Percentiles rank a stretch among this genome's conserved stretches.
Conservation (phyloP, 1,284 basidiomycete species). For the Cryptococcus jaspeensis region DNA sequence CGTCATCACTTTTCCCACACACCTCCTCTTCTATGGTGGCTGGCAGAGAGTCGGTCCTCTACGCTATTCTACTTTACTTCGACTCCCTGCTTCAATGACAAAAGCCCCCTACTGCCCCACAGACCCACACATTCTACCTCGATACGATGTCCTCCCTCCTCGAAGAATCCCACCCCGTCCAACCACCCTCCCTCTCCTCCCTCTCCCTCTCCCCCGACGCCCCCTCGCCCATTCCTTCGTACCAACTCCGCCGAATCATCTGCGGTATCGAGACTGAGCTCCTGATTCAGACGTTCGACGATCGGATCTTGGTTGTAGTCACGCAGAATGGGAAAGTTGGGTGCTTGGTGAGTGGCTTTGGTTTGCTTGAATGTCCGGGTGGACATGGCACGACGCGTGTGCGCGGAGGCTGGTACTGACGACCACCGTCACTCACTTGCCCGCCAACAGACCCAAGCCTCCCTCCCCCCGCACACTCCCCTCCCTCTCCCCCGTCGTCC, state of each 20-base stretch:
- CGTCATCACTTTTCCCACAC: slow-evolving; percentile 8
- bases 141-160: slow-evolving; percentile 33
- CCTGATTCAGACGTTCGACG: slow-evolving; percentile 71
- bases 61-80: too few species aligned
- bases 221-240: slow-evolving; percentile 34
- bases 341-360: slow-evolving; percentile 61
- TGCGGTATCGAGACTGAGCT: slow-evolving; percentile 68
- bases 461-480: slow-evolving; percentile 65
- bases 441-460: slow-evolving; percentile 72
- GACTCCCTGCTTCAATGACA: background rate
- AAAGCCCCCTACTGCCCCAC: too few species aligned
- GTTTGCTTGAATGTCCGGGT: background rate
- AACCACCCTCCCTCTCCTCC: slow-evolving; percentile 2
- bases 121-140: too few species aligned
- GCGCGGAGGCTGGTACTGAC: background rate
- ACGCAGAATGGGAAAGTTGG: slow-evolving; percentile 85
- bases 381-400: background rate
- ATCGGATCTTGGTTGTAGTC: slow-evolving; percentile 74
- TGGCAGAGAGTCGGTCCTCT: too few species aligned
- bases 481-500: slow-evolving; percentile 53
- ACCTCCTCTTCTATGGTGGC: background rate
- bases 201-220: background rate
- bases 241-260: slow-evolving; percentile 56
- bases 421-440: too few species aligned
- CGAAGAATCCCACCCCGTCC: slow-evolving; percentile 29